Evolutionary conservation across 1,284 basidiomycete genomes (phyloP).

Genomic region (Laetiporus sulphureus): DNA sequence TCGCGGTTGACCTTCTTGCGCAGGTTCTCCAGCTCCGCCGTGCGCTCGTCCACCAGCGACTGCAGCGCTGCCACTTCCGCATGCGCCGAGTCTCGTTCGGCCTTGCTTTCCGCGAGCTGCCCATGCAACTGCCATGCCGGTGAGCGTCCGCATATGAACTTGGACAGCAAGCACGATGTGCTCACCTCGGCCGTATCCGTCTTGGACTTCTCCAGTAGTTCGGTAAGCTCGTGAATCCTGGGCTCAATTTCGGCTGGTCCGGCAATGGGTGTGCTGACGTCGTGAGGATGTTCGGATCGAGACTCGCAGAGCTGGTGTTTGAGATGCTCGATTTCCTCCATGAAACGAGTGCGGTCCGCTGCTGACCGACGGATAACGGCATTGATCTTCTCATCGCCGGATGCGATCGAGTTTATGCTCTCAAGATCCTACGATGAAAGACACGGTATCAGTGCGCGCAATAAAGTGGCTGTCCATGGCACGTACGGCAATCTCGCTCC

Average conservation of each 20-base stretch:
- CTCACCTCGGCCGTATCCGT: no score
- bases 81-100: constrained; percentile 32
- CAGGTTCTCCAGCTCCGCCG: constrained; percentile 45
- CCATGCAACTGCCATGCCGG: constrained; percentile 28
- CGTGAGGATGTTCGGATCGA: background rate
- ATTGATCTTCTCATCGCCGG: constrained; percentile 29
- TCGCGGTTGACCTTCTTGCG: constrained; percentile 57
- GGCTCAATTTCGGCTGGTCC: no score
- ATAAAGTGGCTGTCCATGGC: no score
- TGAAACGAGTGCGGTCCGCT: constrained; percentile 38
- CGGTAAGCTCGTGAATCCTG: background rate
- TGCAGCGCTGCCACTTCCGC: constrained; percentile 31
- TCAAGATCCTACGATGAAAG: constrained; percentile 43
- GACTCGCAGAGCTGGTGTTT: constrained; percentile 26
- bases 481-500: constrained; percentile 70
- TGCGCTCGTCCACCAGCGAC: constrained; percentile 38
- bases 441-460: no score
- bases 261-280: no score
- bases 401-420: no score
- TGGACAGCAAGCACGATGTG: no score
- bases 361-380: constrained; percentile 36
- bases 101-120: constrained; percentile 23
- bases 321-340: constrained; percentile 47
- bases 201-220: background rate
- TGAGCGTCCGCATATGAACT: no score